Evolutionary conservation across 2,329 filamentous ascomycete species (phyloP), one percentile per base, ranked within the genome.

Genomic region (Apiospora pterosperma): DNA sequence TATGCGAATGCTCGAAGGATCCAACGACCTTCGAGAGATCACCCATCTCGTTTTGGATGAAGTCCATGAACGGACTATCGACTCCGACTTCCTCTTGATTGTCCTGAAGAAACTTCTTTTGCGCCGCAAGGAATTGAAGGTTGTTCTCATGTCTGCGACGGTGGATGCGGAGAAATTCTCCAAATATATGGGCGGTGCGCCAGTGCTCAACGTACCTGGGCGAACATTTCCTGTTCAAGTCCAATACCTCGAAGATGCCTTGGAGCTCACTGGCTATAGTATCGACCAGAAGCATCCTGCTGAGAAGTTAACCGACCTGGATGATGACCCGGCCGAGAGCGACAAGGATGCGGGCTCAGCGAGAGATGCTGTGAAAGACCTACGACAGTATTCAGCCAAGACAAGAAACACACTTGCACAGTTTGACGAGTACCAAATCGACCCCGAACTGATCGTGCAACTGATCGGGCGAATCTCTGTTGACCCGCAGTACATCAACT

Each of bases 21-120:
- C 92, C 0, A 91, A 93, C 68, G 91, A 96, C 64, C 85, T 99
- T 52, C 86, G 88, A 64, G 95, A 97, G 68, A 90, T 99, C 62
- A 97, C 95, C 0, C 96, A 98, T 79, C 81, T 99, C 66, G 89
- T 99, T 58, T 88, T 99, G n/a, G 96, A 99, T 73, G 96, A 99
- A 78, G 95, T 98, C 2, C 96, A 99, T 74, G 96, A 99, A 76
- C 89, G 95, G 67, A 92, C 93, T 14, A 98, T 99, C 70, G 96
- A 99, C 75, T 97, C 94, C 64, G 96, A 99, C 76, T 97, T 99
- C 75, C 82, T 99, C 38, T 84, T 99, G 19, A 96, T 99, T 70
- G 92, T 98, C 1, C 84, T 99, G 61, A 92, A 92, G 73, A 91
- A 94, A 67, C 82, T 99, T 4, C 85, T 97, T 79, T 76, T 85